Percentiles rank a stretch among this genome's conserved stretches.
Evolutionary conservation across 164 flowering plant species (phyloP).

Genomic region (Nymphaea thermarum): DNA sequence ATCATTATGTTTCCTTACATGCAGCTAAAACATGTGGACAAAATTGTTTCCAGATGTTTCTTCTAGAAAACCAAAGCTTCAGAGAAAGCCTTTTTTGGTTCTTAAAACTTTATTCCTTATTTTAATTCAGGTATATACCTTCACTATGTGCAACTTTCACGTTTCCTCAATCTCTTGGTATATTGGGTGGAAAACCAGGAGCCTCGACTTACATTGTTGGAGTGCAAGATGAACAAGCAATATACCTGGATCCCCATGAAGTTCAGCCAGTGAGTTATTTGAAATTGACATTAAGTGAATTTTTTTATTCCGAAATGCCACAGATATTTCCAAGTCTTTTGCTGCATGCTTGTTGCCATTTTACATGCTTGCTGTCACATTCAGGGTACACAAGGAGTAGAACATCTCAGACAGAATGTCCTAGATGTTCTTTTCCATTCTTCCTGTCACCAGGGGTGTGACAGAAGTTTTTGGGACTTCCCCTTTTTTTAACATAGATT

Average conservation of each 20-base stretch:
- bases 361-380: not conserved
- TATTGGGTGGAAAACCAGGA: constrained; percentile 95
- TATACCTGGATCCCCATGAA: constrained; percentile 93
- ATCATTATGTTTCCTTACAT: too few relatives aligned
- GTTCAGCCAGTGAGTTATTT: constrained; percentile 44
- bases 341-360: not conserved
- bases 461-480: not conserved
- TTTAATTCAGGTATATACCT: constrained; percentile 60
- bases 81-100: not conserved
- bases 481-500: too few relatives aligned
- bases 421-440: not conserved
- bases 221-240: constrained; percentile 78
- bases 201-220: constrained; percentile 90
- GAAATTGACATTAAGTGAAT: not conserved
- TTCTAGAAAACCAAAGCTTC: too few relatives aligned
- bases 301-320: not conserved
- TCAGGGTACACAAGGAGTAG: not conserved
- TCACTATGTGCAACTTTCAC: constrained; percentile 60
- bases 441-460: not conserved
- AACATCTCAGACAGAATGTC: not conserved
- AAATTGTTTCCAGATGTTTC: too few relatives aligned
- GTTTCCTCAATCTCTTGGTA: constrained; percentile 93
- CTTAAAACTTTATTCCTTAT: not conserved
- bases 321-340: not conserved
- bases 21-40: too few relatives aligned